Evolutionary conservation across 1,139 yeast genomes (phyloP), one percentile per base, ranked within the genome.

Genomic region (Nakaseomyces nivariensis): DNA sequence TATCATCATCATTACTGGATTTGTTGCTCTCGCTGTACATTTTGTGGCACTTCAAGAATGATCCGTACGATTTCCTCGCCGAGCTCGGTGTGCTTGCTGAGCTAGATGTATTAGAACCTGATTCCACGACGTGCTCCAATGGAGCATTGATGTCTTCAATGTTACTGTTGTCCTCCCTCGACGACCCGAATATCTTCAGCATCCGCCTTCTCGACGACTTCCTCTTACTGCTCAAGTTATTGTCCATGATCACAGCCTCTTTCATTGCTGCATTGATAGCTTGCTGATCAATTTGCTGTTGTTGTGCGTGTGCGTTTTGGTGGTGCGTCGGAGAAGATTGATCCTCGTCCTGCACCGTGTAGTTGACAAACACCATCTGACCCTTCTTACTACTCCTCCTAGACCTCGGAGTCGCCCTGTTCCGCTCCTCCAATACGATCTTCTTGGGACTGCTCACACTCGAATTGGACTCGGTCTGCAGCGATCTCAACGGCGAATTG

Each of bases 301-400:
- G 50, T 43, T 17, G 54, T 51, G 32, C 44, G 25, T 4, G 45
- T 31, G 45, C 45, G 8, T 37, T 13, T 29, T 33, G 36, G 7
- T 33, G 36, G 9, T 29, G 31, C 9, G 31, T 29, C 32, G 32
- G 32, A 33, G 36, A 11, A 33, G 36, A 33, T 8, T 13, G 24
- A 10, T 45, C 37, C 9, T 45, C 47, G 6, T 63, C 67, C 44
- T 62, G 66, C 9, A 64, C 67, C 24, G 67, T 63, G 48, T 63
- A 64, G 51, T 64, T 64, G 7, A 64, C 68, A 49, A 64, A 64
- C 5, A 63, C 66, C 66, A 64, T 63, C 42, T 58, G 61, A 13
- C 61, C 61, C 45, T 57, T 60, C 46, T 58, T 60, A 45, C 54
- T 58, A 4, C 51, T 40, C 47, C 54, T 56, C 40, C 56, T 51